Conservation (phyloP, 257 asterid species). For the Ajuga chamaepitys region DNA sequence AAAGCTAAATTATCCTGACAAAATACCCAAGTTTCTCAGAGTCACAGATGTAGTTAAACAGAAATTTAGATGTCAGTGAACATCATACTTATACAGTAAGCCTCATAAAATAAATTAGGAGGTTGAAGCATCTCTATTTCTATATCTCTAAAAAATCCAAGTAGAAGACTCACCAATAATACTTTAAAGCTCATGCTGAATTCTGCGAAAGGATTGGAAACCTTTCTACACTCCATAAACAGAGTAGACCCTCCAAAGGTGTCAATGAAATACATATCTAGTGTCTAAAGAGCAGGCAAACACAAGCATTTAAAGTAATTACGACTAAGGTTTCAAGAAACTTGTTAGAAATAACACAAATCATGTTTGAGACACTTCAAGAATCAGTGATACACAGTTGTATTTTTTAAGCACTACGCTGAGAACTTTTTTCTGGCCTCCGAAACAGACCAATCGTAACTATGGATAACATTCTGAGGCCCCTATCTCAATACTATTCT, state of each 20-base stretch:
- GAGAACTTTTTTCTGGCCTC: neutral
- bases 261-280: neutral
- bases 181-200: neutral
- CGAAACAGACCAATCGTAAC: too few species aligned
- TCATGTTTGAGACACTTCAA: neutral
- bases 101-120: conserved; percentile 2
- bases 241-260: neutral
- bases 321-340: neutral
- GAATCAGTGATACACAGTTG: neutral
- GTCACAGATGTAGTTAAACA: neutral
- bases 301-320: neutral
- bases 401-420: neutral
- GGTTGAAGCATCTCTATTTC: neutral
- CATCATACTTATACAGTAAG: neutral
- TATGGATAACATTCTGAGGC: too few species aligned
- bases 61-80: conserved; percentile 7
- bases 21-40: neutral
- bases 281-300: neutral
- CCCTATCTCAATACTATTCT: neutral
- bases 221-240: conserved; percentile 5
- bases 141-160: conserved; percentile 2
- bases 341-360: conserved; percentile 1
- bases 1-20: neutral
- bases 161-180: neutral
- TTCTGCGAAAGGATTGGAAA: neutral